These are phyloP conservation scores for Tulasnella sp. DNA, from an alignment of 768 basidiomycete species.

Conservation along the genomic window DNA sequence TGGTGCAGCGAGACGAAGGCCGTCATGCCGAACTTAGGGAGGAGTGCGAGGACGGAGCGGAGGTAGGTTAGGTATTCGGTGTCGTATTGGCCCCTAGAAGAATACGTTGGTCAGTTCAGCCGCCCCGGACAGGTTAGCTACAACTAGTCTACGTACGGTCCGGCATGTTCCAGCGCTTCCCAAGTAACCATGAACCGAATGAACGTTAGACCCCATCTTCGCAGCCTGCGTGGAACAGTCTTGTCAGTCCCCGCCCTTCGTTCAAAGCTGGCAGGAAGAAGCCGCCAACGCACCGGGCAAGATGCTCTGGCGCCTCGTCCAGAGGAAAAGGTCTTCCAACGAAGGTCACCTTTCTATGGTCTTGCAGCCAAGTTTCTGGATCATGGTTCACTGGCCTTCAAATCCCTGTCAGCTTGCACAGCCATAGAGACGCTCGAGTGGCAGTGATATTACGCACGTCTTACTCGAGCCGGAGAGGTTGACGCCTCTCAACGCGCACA, in stretches of 20 bases:
- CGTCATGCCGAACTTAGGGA: slow-evolving; percentile 67
- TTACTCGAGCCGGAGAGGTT: slow-evolving; percentile 83
- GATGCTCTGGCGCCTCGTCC: slow-evolving; percentile 80
- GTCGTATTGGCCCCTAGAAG: slow-evolving; percentile 70
- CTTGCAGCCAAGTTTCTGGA: slow-evolving; percentile 61
- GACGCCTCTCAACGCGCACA: slow-evolving; percentile 76
- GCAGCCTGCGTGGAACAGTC: slow-evolving; percentile 38
- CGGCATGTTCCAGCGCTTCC: slow-evolving; percentile 94
- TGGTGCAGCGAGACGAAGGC: slow-evolving; percentile 48
- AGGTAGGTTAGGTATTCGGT: slow-evolving; percentile 77
- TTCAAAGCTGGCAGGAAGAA: background rate
- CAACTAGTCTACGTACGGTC: slow-evolving; percentile 58
- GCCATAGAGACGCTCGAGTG: background rate
- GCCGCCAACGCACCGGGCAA: slow-evolving; percentile 45
- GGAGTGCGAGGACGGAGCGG: slow-evolving; percentile 57
- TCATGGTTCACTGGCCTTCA: slow-evolving; percentile 65
- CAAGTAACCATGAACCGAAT: slow-evolving; percentile 91
- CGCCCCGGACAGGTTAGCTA: background rate
- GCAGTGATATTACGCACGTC: slow-evolving; percentile 48
- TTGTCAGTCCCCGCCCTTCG: background rate
- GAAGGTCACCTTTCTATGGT: slow-evolving; percentile 67
- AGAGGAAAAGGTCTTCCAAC: slow-evolving; percentile 89
- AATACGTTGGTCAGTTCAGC: background rate
- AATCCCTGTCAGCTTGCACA: background rate
- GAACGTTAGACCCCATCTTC: slow-evolving; percentile 85